Conservation (phyloP, 2,329 filamentous ascomycete species). For the Colletotrichum sp. region DNA sequence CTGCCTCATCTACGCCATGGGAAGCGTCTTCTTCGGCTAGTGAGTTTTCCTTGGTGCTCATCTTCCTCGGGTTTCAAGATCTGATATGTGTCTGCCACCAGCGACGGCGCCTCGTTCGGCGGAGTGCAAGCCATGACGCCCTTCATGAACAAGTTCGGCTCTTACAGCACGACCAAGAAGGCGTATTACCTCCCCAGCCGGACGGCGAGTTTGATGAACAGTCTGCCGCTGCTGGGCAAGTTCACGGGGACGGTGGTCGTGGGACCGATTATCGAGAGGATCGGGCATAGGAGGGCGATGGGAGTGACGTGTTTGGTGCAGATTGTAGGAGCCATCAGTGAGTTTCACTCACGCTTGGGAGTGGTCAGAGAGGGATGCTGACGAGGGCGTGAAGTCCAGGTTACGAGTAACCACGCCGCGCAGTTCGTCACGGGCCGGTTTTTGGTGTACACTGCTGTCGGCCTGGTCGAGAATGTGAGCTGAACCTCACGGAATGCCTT, state of each 20-base stretch:
- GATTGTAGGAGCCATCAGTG: background rate
- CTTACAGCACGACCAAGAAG: background rate
- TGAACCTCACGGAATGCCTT: too few relatives aligned
- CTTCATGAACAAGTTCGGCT: background rate
- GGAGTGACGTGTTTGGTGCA: background rate
- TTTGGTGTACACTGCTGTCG: background rate
- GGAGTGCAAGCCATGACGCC: background rate
- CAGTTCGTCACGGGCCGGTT: background rate
- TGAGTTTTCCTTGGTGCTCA: too few relatives aligned
- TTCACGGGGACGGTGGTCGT: background rate
- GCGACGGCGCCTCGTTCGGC: background rate
- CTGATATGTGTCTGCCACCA: background rate
- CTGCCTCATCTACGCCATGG: background rate
- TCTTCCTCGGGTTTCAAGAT: too few relatives aligned
- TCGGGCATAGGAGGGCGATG: background rate
- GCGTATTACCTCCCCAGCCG: background rate
- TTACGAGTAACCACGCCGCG: background rate
- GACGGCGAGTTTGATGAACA: background rate
- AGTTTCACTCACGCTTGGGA: rapidly evolving
- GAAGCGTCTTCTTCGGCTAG: background rate
- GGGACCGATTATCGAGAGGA: background rate
- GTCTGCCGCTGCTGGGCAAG: background rate
- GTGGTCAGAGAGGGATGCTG: rapidly evolving
- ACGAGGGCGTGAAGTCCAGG: background rate
- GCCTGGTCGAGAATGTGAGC: background rate